Conservation (phyloP, 805 yeast genomes). For the Starmerella lactis-condensi region DNA sequence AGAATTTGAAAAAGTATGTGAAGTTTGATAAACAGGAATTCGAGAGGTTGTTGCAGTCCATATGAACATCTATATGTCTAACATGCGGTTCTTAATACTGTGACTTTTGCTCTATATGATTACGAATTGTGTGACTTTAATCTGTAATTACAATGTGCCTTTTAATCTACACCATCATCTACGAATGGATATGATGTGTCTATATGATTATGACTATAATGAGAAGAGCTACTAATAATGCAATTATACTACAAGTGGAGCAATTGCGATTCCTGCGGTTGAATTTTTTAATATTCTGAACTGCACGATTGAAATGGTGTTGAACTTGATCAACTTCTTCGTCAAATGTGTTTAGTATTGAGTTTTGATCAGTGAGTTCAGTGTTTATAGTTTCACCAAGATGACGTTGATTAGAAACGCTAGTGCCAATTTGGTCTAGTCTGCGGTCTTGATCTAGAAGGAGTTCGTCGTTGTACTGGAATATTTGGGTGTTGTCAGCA, state of each 20-base stretch:
- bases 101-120: too few relatives aligned
- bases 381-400: slow-evolving; percentile 24
- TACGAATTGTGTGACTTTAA: too few relatives aligned
- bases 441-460: slow-evolving; percentile 26
- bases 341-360: slow-evolving; percentile 25
- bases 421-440: slow-evolving; percentile 21
- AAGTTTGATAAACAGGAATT: slow-evolving; percentile 33
- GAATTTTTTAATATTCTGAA: slow-evolving; percentile 21
- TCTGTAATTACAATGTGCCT: background rate
- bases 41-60: slow-evolving; percentile 17
- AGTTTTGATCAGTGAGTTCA: slow-evolving; percentile 24
- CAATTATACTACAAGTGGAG: slow-evolving; percentile 23
- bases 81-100: background rate
- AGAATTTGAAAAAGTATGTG: slow-evolving; percentile 51
- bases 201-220: slow-evolving; percentile 23
- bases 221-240: slow-evolving; percentile 19
- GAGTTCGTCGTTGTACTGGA: slow-evolving; percentile 13
- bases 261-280: slow-evolving; percentile 25
- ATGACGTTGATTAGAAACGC: slow-evolving; percentile 25
- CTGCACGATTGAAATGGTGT: slow-evolving; percentile 21
- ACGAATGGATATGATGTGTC: slow-evolving; percentile 1
- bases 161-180: background rate
- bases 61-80: background rate
- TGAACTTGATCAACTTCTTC: slow-evolving; percentile 23
- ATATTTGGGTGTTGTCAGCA: slow-evolving; percentile 10